Conservation (phyloP, 2,329 filamentous ascomycete species). For the Penicillium sclerotigenum region DNA sequence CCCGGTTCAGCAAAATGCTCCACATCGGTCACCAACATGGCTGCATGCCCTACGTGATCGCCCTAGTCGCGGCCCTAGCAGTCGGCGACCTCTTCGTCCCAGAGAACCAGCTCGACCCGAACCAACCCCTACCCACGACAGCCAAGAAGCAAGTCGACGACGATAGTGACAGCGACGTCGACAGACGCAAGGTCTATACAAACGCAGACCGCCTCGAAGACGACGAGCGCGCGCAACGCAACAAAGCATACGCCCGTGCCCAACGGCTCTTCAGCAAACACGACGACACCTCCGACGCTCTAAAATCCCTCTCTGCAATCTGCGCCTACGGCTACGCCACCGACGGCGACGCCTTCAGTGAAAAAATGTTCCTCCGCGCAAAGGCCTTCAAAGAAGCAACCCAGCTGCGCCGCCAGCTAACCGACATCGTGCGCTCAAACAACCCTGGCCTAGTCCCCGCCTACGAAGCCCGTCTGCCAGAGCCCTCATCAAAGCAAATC, state of each 20-base stretch:
- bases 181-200: slow-evolving; percentile 47
- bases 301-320: slow-evolving; percentile 85
- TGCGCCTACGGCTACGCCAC: slow-evolving; percentile 78
- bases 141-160: slow-evolving; percentile 35
- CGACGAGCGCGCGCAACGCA: slow-evolving; percentile 62
- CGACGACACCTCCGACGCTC: slow-evolving; percentile 79
- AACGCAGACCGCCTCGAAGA: slow-evolving; percentile 70
- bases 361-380: slow-evolving; percentile 76
- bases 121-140: slow-evolving; percentile 13
- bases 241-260: slow-evolving; percentile 65
- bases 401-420: slow-evolving; percentile 79
- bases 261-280: slow-evolving; percentile 76
- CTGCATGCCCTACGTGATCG: slow-evolving; percentile 81
- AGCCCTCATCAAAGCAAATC: slow-evolving; percentile 65
- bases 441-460: slow-evolving; percentile 51
- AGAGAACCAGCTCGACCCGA: slow-evolving; percentile 70
- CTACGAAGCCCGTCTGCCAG: slow-evolving; percentile 52
- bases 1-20: slow-evolving; percentile 88
- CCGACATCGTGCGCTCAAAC: slow-evolving; percentile 72
- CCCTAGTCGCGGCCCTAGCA: slow-evolving; percentile 82
- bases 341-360: slow-evolving; percentile 68
- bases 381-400: slow-evolving; percentile 85
- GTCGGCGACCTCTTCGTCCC: slow-evolving; percentile 84
- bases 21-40: slow-evolving; percentile 78
- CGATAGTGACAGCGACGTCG: slow-evolving; percentile 39